A percentile compares a stretch with the other conserved stretches of the same genome.
Conservation (phyloP, 116 monocot species). For the Cymodocea nodosa region DNA sequence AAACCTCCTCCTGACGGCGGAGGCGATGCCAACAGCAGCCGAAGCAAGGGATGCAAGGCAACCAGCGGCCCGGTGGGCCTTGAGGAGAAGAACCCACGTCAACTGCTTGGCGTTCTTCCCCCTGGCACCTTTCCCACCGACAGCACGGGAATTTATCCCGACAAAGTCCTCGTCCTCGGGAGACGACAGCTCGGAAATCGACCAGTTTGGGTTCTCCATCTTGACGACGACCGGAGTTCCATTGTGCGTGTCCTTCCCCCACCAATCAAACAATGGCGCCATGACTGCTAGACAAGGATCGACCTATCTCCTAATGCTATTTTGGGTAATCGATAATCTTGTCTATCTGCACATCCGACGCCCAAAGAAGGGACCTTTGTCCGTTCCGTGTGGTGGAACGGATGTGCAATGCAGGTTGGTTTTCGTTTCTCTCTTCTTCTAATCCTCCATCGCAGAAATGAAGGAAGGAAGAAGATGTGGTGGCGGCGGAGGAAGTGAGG, state of each 20-base stretch:
- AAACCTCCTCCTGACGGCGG: conserved; percentile 51
- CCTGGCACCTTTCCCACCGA: conserved; percentile 21
- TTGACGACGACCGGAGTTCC: conserved; percentile 81
- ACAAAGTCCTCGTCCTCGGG: conserved; percentile 15
- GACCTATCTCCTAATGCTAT: background rate
- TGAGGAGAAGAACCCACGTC: conserved; percentile 83
- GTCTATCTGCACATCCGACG: background rate
- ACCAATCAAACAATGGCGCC: conserved; percentile 61
- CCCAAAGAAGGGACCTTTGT: background rate
- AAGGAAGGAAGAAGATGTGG: background rate
- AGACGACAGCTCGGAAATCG: conserved; percentile 62
- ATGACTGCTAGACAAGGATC: conserved; percentile 12
- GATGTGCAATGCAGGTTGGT: conserved; percentile 6
- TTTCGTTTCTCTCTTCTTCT: background rate
- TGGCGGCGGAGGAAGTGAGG: background rate
- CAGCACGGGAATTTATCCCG: background rate
- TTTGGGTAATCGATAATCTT: background rate
- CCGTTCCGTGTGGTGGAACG: background rate
- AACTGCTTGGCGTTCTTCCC: conserved; percentile 85
- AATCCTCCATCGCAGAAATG: background rate
- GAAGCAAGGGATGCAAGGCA: conserved; percentile 58
- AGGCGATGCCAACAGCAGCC: conserved; percentile 27
- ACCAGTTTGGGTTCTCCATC: conserved; percentile 98
- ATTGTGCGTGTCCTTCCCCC: conserved; percentile 42
- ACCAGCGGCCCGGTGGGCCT: conserved; percentile 76